Base-by-base conservation (phyloP, 345 rosid species). In the Gossypium thurberi region DNA sequence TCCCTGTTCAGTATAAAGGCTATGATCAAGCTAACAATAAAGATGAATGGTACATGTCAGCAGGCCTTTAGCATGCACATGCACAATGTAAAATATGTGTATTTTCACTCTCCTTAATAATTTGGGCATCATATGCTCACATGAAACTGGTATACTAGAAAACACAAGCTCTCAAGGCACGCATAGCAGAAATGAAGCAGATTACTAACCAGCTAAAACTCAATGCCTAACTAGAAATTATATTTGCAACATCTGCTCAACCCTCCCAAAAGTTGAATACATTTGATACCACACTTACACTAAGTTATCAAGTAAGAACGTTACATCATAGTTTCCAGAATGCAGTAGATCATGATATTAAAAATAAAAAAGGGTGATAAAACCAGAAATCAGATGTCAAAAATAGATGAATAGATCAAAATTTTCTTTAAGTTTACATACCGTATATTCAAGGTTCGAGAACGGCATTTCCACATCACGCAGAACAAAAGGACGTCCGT, bases 381-480 rank as follows among this genome's bases (percentile, higher is more conserved):
- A 47, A 21, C 21, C 58, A 17, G 33, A n/a, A 33, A 48, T 43
- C 26, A 72, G 56, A 28, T 25, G 43, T 44, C 25, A 60, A 28
- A 72, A 72, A 59, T 59, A 50, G 43, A 48, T 50, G 71, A 68
- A 47, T 48, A 26, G 17, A 50, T 50, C 43, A 13, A 64, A 79
- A 76, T 65, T n/a, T 53, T 75, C 46, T 58, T 51, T 23, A 60
- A 53, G 72, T 56, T 71, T 26, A 55, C 85, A 76, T 88, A 94
- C 98, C 84, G 97, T 94, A 79, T 89, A 92, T 74, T 92, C 99
- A 13, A 94, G 99, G 85, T 94, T 94, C 75, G 99, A 89, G 83
- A 90, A 89, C 43, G 99, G 99, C 78, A 89, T 92, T 84, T 88
- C 97, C 42, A 86, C 98, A 74, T 94, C 99, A 68, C 99, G 97